phyloP scores from a whole-genome alignment of 495 filamentous ascomycete genomes.

The Platismatia glauca region DNA sequence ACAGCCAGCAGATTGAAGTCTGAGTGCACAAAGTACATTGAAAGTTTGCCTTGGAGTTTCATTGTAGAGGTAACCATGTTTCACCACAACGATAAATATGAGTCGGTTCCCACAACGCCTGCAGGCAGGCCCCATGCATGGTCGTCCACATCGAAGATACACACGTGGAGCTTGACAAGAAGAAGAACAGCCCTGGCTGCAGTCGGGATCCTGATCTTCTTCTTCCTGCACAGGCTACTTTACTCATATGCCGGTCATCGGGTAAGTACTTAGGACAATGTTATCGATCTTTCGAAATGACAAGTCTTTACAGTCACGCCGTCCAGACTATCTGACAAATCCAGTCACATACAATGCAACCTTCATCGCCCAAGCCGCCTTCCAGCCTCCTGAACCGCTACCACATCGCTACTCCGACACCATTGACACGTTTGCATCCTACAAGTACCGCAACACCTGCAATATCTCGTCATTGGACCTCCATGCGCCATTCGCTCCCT shows the following conservation, averaged over 20 bases:
- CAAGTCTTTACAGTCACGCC: conserved; percentile 11
- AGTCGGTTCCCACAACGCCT: conserved; percentile 8
- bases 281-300: background rate
- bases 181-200: conserved; percentile 5
- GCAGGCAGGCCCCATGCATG: background rate
- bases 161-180: conserved; percentile 9
- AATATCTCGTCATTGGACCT: conserved; percentile 43
- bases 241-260: background rate
- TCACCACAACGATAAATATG: background rate
- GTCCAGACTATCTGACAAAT: conserved; percentile 22
- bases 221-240: conserved; percentile 6
- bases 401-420: conserved; percentile 30
- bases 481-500: conserved; percentile 36
- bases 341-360: conserved; percentile 22
- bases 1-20: background rate
- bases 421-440: conserved; percentile 31
- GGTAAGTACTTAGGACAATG: background rate
- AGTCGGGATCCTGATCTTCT: background rate
- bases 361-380: conserved; percentile 27
- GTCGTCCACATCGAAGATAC: conserved; percentile 6
- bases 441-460: conserved; percentile 37
- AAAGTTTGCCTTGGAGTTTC: background rate
- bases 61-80: background rate
- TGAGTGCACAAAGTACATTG: background rate
- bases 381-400: conserved; percentile 31